Base-by-base conservation (phyloP, 208 protist species). In the Acanthamoeba rhysodes region DNA sequence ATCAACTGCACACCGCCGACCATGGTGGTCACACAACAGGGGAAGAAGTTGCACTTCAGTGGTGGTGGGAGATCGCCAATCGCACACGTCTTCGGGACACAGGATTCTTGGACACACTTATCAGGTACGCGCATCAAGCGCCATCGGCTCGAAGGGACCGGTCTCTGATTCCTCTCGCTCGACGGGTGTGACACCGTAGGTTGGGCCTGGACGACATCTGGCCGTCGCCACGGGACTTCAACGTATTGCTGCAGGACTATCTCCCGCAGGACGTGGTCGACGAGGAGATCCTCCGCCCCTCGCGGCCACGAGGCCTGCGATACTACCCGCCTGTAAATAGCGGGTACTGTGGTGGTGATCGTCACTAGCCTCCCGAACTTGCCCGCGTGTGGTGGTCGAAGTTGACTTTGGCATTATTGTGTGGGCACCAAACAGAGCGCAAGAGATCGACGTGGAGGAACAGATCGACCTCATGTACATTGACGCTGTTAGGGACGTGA, bases 61-160 rank as follows among this genome's bases (percentile, higher is more conserved):
- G 9, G 48, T 90, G 82, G 82, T 90, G 82, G 82, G 82, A 90
- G 41, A 32, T 90, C 4, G 50, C 82, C 82, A 90, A 90, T 53
- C 82, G 34, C 66, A 68, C 24, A 6, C 82, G 82, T 18, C 82
- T 90, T 1, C 24, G 82, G 0, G 82, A 90, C 24, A 41, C 48
- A 27, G 29, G 48, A 20, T 90, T 90, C 55, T 68, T 90, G 50
- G 82, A 90, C 18, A 70, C 20, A 14, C 57, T 90, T 8, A 59
- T 90, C 0, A 50, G 82, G 82, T 90, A 45, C 29, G 53, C 45
- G 45, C 45, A 29, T 29, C 4, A 2, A 6, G 14, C 4, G 32
- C 32, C 29, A 34, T 20, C 27, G 32, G 48, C n/a, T n/a, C 68
- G 22, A n/a, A 24, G 16, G 16, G 2, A 48, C 45, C 8, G 2